Evolutionary conservation across 345 rosid genomes (phyloP), one percentile per base, ranked within the genome.

Genomic region (Ailanthus altissimus): DNA sequence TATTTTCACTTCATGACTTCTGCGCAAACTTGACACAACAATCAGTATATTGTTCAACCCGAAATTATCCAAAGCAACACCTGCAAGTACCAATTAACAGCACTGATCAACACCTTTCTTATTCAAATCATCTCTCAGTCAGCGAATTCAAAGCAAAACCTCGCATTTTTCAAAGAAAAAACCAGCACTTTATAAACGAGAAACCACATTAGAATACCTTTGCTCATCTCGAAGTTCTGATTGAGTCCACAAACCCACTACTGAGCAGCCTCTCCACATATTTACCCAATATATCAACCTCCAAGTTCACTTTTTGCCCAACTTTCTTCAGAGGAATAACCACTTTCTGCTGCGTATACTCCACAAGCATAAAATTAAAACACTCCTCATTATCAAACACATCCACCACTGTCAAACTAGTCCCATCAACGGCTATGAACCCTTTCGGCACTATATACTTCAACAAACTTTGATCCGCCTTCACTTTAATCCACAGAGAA

Each of bases 241-340:
- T 78, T 5, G 90, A 86, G 38, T 87, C 89, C 15, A 81, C 86
- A 70, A 88, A 85, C 9, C 93, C 90, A 77, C 79, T 86, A 28
- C 86, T 61, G 64, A 95, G 96, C 46, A 95, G 86, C 82, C 97
- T 93, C 88, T 93, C 98, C 11, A 94, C 98, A 67, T 94, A 91
- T 82, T 94, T 94, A 60, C 94, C 98, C 81, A 94, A 84, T 60
- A 94, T 91, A 77, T 94, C 98, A 77, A 93, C 97, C 86, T 94
- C 98, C 80, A 94, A 76, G 79, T 94, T 94, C 73, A 94, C 98
- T 80, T 91, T 94, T 74, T 94, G 90, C 23, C 98, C 93, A 56
- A 87, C 82, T 56, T 77, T 83, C 89, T 94, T 94, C 84, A 75
- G 78, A 11, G 95, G 90, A 79, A 93, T 84, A 65, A 93, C 94